These are phyloP conservation scores for Scalesia atractyloides DNA, from an alignment of 129 eudicot species.

Conservation along the genomic window DNA sequence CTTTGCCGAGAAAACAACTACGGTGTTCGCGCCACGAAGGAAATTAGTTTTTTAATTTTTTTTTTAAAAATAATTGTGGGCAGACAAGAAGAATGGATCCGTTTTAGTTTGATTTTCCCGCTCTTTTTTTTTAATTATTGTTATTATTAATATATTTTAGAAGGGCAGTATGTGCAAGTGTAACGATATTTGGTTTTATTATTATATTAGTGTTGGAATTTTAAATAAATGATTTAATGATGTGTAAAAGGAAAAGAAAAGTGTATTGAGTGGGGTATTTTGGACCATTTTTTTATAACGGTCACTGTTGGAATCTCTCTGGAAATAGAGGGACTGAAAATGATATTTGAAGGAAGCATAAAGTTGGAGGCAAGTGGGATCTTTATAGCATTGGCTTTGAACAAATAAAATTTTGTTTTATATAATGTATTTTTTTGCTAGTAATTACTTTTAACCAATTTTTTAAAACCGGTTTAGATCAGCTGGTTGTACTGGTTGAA, in stretches of 20 bases:
- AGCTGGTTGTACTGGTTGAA: no score
- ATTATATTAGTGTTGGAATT: constrained; percentile 9
- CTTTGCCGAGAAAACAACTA: constrained; percentile 45
- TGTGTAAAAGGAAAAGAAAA: constrained; percentile 3
- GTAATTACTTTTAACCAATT: no score
- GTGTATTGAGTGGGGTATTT: constrained; percentile 6
- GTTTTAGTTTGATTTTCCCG: constrained; percentile 30
- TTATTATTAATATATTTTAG: neutral
- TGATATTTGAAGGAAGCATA: constrained; percentile 22
- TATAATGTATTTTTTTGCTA: no score
- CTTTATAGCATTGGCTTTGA: no score
- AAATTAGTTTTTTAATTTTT: constrained; percentile 72
- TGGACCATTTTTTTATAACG: constrained; percentile 30
- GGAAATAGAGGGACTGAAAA: constrained; percentile 17
- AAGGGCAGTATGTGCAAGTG: neutral
- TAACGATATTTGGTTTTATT: neutral
- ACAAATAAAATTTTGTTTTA: no score
- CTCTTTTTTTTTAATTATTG: constrained; percentile 31
- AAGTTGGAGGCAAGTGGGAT: no score
- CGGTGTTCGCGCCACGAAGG: constrained; percentile 60
- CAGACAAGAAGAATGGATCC: neutral
- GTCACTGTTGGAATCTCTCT: constrained; percentile 29
- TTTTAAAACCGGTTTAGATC: no score
- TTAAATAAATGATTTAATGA: constrained; percentile 5
- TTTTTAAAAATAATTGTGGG: neutral